Conservation (phyloP, 129 eudicot genomes). For the Cynara cardunculus region DNA sequence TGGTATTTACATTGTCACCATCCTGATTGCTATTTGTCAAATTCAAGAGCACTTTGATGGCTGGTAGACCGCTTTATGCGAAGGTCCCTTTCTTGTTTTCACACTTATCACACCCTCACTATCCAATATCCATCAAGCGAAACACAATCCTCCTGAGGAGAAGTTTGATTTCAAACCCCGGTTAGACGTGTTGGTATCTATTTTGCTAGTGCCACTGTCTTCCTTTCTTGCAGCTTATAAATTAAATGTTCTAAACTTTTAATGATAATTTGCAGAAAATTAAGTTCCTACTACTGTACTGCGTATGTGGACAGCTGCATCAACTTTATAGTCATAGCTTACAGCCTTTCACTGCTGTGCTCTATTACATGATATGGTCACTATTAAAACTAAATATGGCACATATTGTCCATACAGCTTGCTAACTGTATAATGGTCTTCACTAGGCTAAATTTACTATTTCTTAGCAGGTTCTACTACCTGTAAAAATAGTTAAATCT, state of each 20-base stretch:
- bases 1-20: constrained; percentile 45
- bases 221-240: background rate
- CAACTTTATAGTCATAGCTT: background rate
- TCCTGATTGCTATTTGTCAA: background rate
- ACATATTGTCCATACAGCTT: background rate
- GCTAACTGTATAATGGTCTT: background rate
- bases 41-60: background rate
- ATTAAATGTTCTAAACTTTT: background rate
- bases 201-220: background rate
- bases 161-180: background rate
- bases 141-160: background rate
- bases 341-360: background rate
- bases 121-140: background rate
- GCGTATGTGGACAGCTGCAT: background rate
- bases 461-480: background rate
- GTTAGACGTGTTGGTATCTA: background rate
- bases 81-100: background rate
- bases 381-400: background rate
- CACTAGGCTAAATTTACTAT: background rate
- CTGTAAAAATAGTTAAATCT: background rate
- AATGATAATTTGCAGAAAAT: background rate
- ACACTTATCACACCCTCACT: background rate
- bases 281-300: background rate
- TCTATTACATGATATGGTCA: background rate
- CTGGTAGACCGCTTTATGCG: background rate